Base-by-base conservation (phyloP, 345 rosid species). In the Litchi chinensis region DNA sequence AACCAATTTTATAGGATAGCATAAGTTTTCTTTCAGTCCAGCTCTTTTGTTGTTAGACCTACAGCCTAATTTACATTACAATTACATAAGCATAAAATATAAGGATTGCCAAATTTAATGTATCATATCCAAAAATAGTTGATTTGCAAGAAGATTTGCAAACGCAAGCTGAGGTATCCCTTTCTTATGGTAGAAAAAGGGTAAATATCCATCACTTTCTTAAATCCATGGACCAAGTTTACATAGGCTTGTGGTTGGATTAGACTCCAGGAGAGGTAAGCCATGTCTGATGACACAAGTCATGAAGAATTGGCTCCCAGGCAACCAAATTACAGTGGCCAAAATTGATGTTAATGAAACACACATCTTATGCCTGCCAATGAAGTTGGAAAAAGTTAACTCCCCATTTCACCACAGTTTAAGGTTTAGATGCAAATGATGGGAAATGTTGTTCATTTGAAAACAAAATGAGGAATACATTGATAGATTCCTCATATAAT, bases 381-480 rank as follows among this genome's bases (percentile, higher is more conserved):
- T 21, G 39, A 28, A 9, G 59, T 73, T 59, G 57, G 71, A 73
- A 67, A 63, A 62, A 52, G 37, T 46, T 26, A 71, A 28, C 43
- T 64, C 62, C 5, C 70, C 74, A 70, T 32, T 64, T 63, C 50
- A 18, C 59, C 41, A 80, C 56, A 4, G 7, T 40, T 41, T 60
- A n/a, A 74, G 59, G 32, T 43, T 74, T 59, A 13, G 64, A 69
- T 21, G 37, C 15, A 74, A 80, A 63, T 13, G 26, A 75, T 19
- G 19, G 26, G 48, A 43, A 56, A 26, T 24, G 16, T 1, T n/a
- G 19, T 50, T 39, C 28, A 22, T 71, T 21, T 15, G 57, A 16
- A 26, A 63, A 19, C 32, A 60, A 62, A 70, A 18, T 10, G 8
- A 22, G n/a, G 52, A 75, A 32, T 28, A 28, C 32, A 28, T 28